These are phyloP conservation scores for Phascolomyces articulosus DNA, from an alignment of 371 early-diverging fungal genomes.

Conservation along the genomic window DNA sequence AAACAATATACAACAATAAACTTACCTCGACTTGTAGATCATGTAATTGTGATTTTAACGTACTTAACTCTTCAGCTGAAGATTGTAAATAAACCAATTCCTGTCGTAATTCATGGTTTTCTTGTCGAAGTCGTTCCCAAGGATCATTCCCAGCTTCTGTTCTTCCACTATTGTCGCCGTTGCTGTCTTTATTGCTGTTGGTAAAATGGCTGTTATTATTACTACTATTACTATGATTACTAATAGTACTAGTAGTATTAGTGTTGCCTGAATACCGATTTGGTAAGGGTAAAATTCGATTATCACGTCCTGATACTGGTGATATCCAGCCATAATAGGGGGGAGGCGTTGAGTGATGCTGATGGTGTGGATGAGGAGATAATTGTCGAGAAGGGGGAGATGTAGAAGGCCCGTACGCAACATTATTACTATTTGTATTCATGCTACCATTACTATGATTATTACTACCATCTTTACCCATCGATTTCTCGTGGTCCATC, in stretches of 20 bases:
- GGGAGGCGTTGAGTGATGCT: conserved; percentile 9
- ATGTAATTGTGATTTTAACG: conserved; percentile 25
- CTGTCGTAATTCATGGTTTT: conserved; percentile 18
- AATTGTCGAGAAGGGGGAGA: conserved; percentile 1
- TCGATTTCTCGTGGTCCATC: not conserved
- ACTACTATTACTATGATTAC: not conserved
- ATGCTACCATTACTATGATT: too few relatives aligned
- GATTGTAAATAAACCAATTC: conserved; percentile 15
- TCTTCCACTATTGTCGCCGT: not conserved
- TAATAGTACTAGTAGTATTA: conserved; percentile 13
- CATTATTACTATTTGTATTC: too few relatives aligned
- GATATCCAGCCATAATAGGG: conserved; percentile 9
- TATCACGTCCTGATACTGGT: conserved; percentile 5
- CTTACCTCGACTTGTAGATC: conserved; percentile 42
- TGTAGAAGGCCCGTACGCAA: conserved; percentile 1
- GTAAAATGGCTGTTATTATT: not conserved
- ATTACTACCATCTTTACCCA: too few relatives aligned
- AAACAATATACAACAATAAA: too few relatives aligned
- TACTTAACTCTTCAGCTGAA: conserved; percentile 7
- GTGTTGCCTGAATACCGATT: not conserved
- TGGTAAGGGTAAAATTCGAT: conserved; percentile 6
- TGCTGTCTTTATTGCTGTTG: not conserved
- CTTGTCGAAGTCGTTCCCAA: conserved; percentile 17
- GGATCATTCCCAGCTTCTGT: not conserved
- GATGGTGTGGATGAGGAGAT: not conserved